Evolutionary conservation across 2,329 filamentous ascomycete species (phyloP), one percentile per base, ranked within the genome.

Genomic region (Fusarium praegraminearum): DNA sequence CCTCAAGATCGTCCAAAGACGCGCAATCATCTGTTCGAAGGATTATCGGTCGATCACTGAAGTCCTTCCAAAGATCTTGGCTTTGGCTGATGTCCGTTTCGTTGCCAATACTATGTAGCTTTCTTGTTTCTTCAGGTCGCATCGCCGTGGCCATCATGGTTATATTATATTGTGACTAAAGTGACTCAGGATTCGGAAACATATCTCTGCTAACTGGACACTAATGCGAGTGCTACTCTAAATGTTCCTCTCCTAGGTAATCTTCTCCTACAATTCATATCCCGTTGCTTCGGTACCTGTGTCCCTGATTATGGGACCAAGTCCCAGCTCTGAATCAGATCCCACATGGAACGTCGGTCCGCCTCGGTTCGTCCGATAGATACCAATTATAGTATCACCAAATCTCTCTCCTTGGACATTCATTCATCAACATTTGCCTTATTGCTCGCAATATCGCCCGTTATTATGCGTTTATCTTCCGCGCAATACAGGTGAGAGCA

Each of bases 331-430:
- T 40, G 35, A 61, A 20, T 38, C 16, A 32, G 26, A 22, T 50
- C 38, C 40, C n/a, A 41, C 24, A 36, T 59, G 62, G 62, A 61
- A 61, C 36, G n/a, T 65, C 61, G 62, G 62, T 61, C 54, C 61
- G 62, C 53, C 20, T 65, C 54, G 54, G 54, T 32, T 65, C 54
- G 36, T 49, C 46, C 41, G 41, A 45, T 22, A 26, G 18, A 51
- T 15, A 66, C 59, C 36, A 66, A 54, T 61, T 30, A 50, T 65
- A 65, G 54, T 26, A 30, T 33, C 49, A 41, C 49, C 35, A 51
- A 51, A 51, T 51, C 49, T 51, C 35, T 51, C 33, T 51, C 18
- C 26, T 18, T 30, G 28, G 44, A 22, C 20, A 9, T 20, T 32
- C 24, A 40, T 40, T 28, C 35, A 40, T 15, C 36, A 51, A 38